A percentile compares a stretch with the other conserved stretches of the same genome.
phyloP scores from a whole-genome alignment of 2,329 filamentous ascomycete species.

The Beauveria australis region DNA sequence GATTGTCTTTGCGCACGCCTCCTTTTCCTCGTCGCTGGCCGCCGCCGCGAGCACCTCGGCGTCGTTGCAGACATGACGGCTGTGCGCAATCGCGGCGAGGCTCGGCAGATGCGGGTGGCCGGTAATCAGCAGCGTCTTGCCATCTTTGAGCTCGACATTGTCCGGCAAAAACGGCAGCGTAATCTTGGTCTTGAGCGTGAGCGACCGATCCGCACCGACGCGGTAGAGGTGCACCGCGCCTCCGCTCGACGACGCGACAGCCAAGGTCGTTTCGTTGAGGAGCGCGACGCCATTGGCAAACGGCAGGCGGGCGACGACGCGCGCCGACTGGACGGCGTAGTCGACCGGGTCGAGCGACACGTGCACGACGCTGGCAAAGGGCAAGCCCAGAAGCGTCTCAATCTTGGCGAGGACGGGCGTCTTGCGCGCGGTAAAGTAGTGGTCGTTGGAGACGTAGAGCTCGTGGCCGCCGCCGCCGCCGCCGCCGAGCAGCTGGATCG shows the following conservation, averaged over 20 bases:
- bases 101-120: constrained; percentile 31
- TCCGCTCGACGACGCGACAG: constrained; percentile 27
- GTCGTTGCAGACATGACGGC: constrained; percentile 29
- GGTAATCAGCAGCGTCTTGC: constrained; percentile 27
- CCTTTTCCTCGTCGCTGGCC: not conserved
- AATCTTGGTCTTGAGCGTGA: not conserved
- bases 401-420: constrained; percentile 19
- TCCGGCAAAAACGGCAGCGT: constrained; percentile 30
- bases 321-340: constrained; percentile 11
- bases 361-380: constrained; percentile 28
- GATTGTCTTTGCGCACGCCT: constrained; percentile 6
- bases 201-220: constrained; percentile 9
- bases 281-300: constrained; percentile 36
- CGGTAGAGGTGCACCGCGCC: constrained; percentile 24
- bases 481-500: constrained; percentile 26
- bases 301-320: constrained; percentile 25
- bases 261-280: constrained; percentile 26
- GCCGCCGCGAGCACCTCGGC: constrained; percentile 19
- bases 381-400: constrained; percentile 27
- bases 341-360: constrained; percentile 17
- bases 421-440: constrained; percentile 23
- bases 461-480: constrained; percentile 21
- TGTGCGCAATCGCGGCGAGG: constrained; percentile 22
- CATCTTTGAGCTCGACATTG: constrained; percentile 27
- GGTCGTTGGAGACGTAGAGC: constrained; percentile 34